phyloP scores from a whole-genome alignment of 2,329 filamentous ascomycete species.

The Sporothrix protearum region DNA sequence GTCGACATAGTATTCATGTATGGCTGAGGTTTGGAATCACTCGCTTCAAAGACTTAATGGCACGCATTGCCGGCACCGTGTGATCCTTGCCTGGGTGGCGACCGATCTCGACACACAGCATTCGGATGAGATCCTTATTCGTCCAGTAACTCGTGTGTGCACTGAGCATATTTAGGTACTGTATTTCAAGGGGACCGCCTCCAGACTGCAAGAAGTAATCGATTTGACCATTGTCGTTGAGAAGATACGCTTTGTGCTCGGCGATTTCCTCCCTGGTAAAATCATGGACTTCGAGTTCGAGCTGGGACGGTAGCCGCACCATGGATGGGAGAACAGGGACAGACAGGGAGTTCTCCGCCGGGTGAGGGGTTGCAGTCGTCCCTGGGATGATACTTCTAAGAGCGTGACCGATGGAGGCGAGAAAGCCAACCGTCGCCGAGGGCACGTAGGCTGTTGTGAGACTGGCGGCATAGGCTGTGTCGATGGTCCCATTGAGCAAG shows the following conservation, averaged over 20 bases:
- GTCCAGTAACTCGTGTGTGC: constrained; percentile 95
- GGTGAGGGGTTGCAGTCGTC: constrained; percentile 31
- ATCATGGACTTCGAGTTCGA: constrained; percentile 95
- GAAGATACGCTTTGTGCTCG: constrained; percentile 77
- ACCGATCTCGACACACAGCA: constrained; percentile 85
- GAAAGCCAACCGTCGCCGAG: constrained; percentile 62
- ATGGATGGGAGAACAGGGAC: constrained; percentile 38
- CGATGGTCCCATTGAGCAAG: constrained; percentile 84
- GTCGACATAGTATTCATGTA: not conserved
- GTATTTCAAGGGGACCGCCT: constrained; percentile 83
- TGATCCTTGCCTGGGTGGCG: constrained; percentile 63
- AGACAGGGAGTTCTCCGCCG: constrained; percentile 27
- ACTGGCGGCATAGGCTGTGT: constrained; percentile 70
- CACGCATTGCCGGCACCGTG: constrained; percentile 56
- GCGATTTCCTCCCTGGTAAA: constrained; percentile 90
- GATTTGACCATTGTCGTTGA: constrained; percentile 96
- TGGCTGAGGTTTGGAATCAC: constrained; percentile 9
- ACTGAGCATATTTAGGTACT: constrained; percentile 95
- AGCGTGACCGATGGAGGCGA: constrained; percentile 60
- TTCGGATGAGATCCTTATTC: constrained; percentile 79
- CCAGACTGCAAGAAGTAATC: constrained; percentile 84
- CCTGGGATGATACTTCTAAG: constrained; percentile 61
- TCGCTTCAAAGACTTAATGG: constrained; percentile 51
- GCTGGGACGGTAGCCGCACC: constrained; percentile 55
- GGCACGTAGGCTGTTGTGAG: constrained; percentile 79